Base-by-base conservation (phyloP, 371 early-diverging fungal genomes). In the Homolaphlyctis polyrhiza region DNA sequence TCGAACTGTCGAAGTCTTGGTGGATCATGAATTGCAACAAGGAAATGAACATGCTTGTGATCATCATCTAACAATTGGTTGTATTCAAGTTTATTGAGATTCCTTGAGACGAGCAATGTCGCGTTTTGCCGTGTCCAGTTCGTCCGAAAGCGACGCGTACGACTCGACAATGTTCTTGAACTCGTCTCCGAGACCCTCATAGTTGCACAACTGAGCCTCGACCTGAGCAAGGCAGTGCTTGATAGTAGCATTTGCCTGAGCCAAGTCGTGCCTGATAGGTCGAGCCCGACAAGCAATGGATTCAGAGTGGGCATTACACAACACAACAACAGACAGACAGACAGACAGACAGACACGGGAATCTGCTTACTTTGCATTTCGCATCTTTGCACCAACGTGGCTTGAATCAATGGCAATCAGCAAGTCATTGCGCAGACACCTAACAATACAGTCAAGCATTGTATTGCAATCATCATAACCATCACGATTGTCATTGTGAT, bases 91-190 rank as follows among this genome's bases (percentile, higher is more conserved):
- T 18, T 45, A n/a, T 45, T 45, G 45, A 45, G 23, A 18, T 45
- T 16, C 39, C 39, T 39, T 18, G 18, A 39, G 18, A 8, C 39
- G 39, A 18, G 39, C 39, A 39, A 39, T 39, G 39, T 39, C 39
- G 8, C 39, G 8, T 8, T 39, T 39, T 18, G 18, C 11, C 11
- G 39, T 39, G 39, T 39, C 25, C 32, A 51, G 6, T 27, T 51
- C 52, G 14, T 51, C 28, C 8, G n/a, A 21, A 51, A 28, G 32
- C 52, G 8, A 14, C 14, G 55, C 28, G 2, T 27, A 55, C 30
- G 4, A 5, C n/a, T 55, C 35, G 55, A 55, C 28, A 55, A 55
- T 55, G 33, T 27, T 27, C 33, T 55, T 2, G n/a, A 55, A 55
- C 55, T 55, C 55, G 4, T 4, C 4, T 27, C 55, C 55, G 8